phyloP scores from a whole-genome alignment of 2,329 filamentous ascomycete genomes.

The Orbilia oligospora region DNA sequence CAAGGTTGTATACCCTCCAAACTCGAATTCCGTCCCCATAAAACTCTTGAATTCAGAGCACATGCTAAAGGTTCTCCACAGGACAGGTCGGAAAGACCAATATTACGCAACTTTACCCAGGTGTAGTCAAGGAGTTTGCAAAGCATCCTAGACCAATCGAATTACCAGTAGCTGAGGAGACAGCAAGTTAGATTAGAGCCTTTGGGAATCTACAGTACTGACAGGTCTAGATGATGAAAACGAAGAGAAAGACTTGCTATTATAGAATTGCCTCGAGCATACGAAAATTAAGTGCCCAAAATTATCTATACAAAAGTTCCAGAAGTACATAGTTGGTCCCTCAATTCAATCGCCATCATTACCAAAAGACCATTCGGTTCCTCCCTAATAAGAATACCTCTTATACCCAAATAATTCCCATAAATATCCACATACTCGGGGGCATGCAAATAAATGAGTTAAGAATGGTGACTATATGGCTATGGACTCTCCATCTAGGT shows the following conservation, averaged over 20 bases:
- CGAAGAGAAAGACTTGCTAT: not conserved
- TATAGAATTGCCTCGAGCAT: not conserved
- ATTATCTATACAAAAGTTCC: not conserved
- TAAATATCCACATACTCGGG: not conserved
- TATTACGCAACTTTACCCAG: not conserved
- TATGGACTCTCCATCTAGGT: slow-evolving; percentile 1
- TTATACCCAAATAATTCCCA: not conserved
- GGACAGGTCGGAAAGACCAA: not conserved
- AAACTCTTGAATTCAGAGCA: too few relatives aligned
- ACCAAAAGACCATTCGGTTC: not conserved
- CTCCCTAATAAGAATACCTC: not conserved
- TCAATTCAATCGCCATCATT: not conserved
- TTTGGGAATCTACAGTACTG: not conserved
- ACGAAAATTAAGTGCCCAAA: not conserved
- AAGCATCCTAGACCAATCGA: too few relatives aligned
- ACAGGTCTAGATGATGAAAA: not conserved
- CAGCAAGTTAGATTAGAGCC: not conserved
- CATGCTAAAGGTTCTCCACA: too few relatives aligned
- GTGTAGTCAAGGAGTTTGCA: not conserved
- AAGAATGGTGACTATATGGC: not conserved
- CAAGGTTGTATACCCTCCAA: too few relatives aligned
- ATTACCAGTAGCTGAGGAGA: not conserved
- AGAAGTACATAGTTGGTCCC: not conserved
- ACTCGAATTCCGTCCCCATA: too few relatives aligned
- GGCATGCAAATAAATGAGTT: too few relatives aligned